phyloP scores from a whole-genome alignment of 805 yeast genomes.

The Metschnikowia reukaufii region DNA sequence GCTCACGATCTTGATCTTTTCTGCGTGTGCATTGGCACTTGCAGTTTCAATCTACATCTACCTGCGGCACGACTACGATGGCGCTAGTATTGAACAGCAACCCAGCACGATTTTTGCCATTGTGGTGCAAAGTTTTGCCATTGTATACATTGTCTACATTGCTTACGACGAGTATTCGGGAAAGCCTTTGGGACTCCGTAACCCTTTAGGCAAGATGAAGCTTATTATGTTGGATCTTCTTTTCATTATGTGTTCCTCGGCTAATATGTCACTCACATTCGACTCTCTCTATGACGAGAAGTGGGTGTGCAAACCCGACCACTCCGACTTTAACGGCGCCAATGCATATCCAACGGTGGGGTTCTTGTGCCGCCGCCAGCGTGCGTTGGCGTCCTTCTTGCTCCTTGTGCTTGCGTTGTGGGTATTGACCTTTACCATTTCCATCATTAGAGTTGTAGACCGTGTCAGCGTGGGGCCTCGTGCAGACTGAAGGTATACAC shows the following conservation, averaged over 20 bases:
- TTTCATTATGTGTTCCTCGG: conserved; percentile 85
- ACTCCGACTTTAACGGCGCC: conserved; percentile 12
- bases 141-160: conserved; percentile 75
- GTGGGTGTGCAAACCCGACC: conserved; percentile 65
- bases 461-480: conserved; percentile 41
- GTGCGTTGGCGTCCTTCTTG: conserved; percentile 74
- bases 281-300: conserved; percentile 74
- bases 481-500: conserved; percentile 6
- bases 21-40: conserved; percentile 68
- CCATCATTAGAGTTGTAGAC: conserved; percentile 80
- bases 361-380: conserved; percentile 73
- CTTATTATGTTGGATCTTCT: conserved; percentile 78
- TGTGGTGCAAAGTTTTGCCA: conserved; percentile 75
- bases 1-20: conserved; percentile 46
- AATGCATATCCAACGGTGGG: conserved; percentile 36
- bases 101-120: conserved; percentile 94
- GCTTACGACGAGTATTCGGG: conserved; percentile 90
- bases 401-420: conserved; percentile 75
- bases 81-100: conserved; percentile 57
- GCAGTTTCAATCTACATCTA: conserved; percentile 58
- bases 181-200: conserved; percentile 85
- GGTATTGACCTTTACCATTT: conserved; percentile 82
- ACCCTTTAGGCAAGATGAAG: conserved; percentile 80
- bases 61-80: conserved; percentile 36
- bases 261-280: conserved; percentile 82